A percentile compares a stretch with the other conserved stretches of the same genome.
Evolutionary conservation across 129 eudicot species (phyloP).

Genomic region (Flaveria brownii): DNA sequence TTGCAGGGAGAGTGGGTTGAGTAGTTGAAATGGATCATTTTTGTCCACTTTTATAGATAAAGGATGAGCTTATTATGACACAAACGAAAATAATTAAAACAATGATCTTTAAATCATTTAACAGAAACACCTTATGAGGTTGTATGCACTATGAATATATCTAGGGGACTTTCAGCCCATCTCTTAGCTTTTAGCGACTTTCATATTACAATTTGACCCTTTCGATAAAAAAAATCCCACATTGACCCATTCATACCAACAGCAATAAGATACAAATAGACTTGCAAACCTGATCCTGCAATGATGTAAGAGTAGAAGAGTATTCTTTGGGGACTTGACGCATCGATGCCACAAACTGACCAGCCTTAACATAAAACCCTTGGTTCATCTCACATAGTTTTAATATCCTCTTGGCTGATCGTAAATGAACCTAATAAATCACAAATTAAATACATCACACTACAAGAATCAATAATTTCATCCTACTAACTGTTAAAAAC

Average conservation of each 20-base stretch:
- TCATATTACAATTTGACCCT: neutral
- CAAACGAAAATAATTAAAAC: neutral
- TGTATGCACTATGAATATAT: neutral
- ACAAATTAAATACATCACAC: slow-evolving; percentile 8
- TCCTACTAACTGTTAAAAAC: neutral
- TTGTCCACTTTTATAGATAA: neutral
- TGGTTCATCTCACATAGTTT: slow-evolving; percentile 70
- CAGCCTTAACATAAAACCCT: slow-evolving; percentile 96
- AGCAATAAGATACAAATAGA: slow-evolving; percentile 36
- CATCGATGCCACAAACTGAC: slow-evolving; percentile 86
- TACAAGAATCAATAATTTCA: neutral
- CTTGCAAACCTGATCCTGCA: slow-evolving; percentile 59
- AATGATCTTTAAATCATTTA: neutral
- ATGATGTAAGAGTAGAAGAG: slow-evolving; percentile 75
- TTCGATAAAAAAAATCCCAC: neutral
- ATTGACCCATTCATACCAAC: neutral
- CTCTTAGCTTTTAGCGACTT: neutral
- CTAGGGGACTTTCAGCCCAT: neutral
- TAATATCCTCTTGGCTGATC: slow-evolving; percentile 78
- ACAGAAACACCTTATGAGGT: neutral
- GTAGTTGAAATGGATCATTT: neutral
- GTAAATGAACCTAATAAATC: slow-evolving; percentile 64
- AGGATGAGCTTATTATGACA: neutral
- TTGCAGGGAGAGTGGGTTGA: neutral
- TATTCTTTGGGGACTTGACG: slow-evolving; percentile 86